Conservation (phyloP, 257 asterid species). For the Penstemon davidsonii region DNA sequence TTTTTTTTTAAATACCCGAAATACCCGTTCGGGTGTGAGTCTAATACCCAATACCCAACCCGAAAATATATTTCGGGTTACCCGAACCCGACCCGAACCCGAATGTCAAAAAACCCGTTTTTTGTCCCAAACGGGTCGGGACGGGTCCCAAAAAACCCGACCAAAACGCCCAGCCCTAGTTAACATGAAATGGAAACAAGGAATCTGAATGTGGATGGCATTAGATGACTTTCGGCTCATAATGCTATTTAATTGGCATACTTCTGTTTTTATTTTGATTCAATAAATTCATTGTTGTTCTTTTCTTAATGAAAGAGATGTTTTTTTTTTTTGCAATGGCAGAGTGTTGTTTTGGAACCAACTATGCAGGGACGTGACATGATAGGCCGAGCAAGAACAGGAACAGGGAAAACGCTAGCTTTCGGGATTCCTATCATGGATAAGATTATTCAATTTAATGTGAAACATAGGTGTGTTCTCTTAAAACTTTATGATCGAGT, state of each 20-base stretch:
- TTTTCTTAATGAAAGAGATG: neutral
- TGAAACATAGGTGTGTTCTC: slow-evolving; percentile 68
- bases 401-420: slow-evolving; percentile 93
- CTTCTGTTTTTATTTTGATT: neutral
- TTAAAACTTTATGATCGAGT: neutral
- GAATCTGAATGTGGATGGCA: neutral
- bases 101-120: no score
- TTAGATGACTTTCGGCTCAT: neutral
- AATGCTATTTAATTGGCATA: neutral
- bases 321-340: slow-evolving; percentile 19
- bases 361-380: slow-evolving; percentile 95
- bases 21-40: no score
- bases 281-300: neutral
- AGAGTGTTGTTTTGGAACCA: slow-evolving; percentile 82
- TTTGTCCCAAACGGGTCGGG: no score
- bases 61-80: no score
- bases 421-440: slow-evolving; percentile 82
- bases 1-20: no score
- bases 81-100: no score
- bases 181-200: slow-evolving; percentile 1
- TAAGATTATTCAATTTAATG: slow-evolving; percentile 68
- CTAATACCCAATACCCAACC: no score
- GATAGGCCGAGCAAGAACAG: slow-evolving; percentile 98
- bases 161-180: no score
- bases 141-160: no score